Evolutionary conservation across 257 asterid genomes (phyloP).

Genomic region (Handroanthus guayacan): DNA sequence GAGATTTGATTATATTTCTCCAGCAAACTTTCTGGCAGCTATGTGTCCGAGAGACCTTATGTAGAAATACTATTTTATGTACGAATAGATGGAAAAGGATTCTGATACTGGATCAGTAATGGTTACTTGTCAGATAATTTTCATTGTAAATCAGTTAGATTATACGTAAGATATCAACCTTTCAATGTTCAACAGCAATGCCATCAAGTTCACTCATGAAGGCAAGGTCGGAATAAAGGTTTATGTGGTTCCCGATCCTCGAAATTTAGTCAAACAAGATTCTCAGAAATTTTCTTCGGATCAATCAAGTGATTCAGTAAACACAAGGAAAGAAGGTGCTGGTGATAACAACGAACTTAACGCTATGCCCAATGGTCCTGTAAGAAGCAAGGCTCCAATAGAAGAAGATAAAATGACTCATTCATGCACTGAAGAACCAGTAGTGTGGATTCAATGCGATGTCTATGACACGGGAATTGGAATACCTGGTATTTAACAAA

Average conservation of each 20-base stretch:
- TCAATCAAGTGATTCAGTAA: conserved; percentile 21
- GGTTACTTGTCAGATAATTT: neutral
- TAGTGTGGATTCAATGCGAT: conserved; percentile 74
- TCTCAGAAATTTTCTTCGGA: conserved; percentile 23
- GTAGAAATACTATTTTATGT: too few relatives aligned
- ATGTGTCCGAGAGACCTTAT: too few relatives aligned
- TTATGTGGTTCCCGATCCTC: conserved; percentile 56
- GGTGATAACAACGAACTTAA: conserved; percentile 23
- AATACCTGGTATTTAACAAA: conserved; percentile 59
- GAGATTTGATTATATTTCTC: too few relatives aligned
- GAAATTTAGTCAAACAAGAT: conserved; percentile 35
- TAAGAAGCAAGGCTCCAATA: conserved; percentile 9
- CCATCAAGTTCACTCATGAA: conserved; percentile 76
- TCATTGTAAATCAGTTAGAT: neutral
- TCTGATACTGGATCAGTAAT: too few relatives aligned
- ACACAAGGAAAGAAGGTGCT: conserved; percentile 25
- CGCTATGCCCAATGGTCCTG: conserved; percentile 35
- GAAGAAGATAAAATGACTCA: conserved; percentile 43
- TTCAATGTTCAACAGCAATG: conserved; percentile 56
- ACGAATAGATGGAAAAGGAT: neutral
- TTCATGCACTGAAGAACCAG: conserved; percentile 44
- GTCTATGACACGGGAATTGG: conserved; percentile 80
- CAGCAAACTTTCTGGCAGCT: too few relatives aligned
- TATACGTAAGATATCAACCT: neutral
- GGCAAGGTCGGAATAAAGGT: conserved; percentile 75